These are phyloP conservation scores for Fusarium luffae DNA, from an alignment of 2,329 filamentous ascomycete species.

Conservation along the genomic window DNA sequence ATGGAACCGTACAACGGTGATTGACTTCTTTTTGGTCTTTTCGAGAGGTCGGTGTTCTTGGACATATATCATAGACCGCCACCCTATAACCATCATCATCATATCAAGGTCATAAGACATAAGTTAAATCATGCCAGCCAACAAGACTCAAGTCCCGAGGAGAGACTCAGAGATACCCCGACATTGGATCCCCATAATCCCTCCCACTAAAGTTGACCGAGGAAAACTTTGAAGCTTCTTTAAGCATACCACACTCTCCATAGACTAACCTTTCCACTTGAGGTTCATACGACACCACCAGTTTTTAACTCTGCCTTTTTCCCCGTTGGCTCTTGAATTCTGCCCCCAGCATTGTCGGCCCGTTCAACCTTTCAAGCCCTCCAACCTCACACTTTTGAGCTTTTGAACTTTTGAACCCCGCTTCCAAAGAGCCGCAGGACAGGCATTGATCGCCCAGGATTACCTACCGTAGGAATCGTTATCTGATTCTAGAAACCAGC, in stretches of 20 bases:
- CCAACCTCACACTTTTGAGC: conserved; percentile 21
- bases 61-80: conserved; percentile 15
- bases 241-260: conserved; percentile 34
- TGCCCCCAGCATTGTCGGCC: conserved; percentile 21
- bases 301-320: conserved; percentile 1
- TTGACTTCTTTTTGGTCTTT: conserved; percentile 4
- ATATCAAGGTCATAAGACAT: conserved; percentile 6
- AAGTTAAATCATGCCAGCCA: not conserved
- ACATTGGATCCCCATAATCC: not conserved
- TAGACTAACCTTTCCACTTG: conserved; percentile 36
- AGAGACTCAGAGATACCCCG: not conserved
- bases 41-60: not conserved
- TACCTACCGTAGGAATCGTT: not conserved
- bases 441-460: conserved; percentile 25
- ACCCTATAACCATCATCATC: not conserved
- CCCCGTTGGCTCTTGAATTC: conserved; percentile 10
- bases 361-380: conserved; percentile 31
- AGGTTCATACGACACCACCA: conserved; percentile 31
- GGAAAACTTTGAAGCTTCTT: conserved; percentile 27
- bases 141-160: not conserved
- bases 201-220: conserved; percentile 9
- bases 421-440: conserved; percentile 29
- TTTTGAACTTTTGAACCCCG: conserved; percentile 9
- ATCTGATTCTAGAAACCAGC: conserved; percentile 33
- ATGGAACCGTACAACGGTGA: conserved; percentile 6